A percentile compares a stretch with the other conserved stretches of the same genome.
Conservation (phyloP, 257 asterid genomes). For the Petunia secreta region DNA sequence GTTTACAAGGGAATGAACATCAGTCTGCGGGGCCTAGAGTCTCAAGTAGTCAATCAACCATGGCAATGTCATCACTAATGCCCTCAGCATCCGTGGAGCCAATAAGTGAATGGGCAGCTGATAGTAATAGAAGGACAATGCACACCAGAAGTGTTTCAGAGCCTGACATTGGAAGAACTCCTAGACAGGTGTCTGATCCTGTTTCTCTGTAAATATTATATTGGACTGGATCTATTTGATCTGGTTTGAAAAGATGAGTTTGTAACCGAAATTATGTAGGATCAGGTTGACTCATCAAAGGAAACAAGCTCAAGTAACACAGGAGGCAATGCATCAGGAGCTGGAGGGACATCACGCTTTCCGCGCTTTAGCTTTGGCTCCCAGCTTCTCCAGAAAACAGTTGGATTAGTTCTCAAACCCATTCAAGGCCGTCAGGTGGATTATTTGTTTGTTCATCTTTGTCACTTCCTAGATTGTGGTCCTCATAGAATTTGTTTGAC, state of each 20-base stretch:
- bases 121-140: slow-evolving; percentile 53
- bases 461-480: slow-evolving; percentile 12
- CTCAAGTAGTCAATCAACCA: slow-evolving; percentile 85
- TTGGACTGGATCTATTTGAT: not conserved
- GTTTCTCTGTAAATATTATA: slow-evolving; percentile 18
- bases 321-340: slow-evolving; percentile 56
- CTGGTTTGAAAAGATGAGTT: slow-evolving; percentile 10
- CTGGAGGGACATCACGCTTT: slow-evolving; percentile 32
- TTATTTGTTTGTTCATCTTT: not conserved
- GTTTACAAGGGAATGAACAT: slow-evolving; percentile 50
- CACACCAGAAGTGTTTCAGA: slow-evolving; percentile 94
- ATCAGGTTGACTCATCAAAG: slow-evolving; percentile 70
- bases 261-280: slow-evolving; percentile 34
- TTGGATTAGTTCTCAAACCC: slow-evolving; percentile 47
- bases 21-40: slow-evolving; percentile 66
- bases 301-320: slow-evolving; percentile 53
- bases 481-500: not conserved
- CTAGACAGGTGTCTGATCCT: slow-evolving; percentile 71
- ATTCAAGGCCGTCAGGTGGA: slow-evolving; percentile 50
- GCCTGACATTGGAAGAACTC: slow-evolving; percentile 96
- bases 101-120: slow-evolving; percentile 62
- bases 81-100: slow-evolving; percentile 83
- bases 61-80: slow-evolving; percentile 91
- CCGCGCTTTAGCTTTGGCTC: slow-evolving; percentile 40
- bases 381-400: slow-evolving; percentile 49